Conservation (phyloP, 352 stramenopile genomes). For the Globisporangium acanthophoron region DNA sequence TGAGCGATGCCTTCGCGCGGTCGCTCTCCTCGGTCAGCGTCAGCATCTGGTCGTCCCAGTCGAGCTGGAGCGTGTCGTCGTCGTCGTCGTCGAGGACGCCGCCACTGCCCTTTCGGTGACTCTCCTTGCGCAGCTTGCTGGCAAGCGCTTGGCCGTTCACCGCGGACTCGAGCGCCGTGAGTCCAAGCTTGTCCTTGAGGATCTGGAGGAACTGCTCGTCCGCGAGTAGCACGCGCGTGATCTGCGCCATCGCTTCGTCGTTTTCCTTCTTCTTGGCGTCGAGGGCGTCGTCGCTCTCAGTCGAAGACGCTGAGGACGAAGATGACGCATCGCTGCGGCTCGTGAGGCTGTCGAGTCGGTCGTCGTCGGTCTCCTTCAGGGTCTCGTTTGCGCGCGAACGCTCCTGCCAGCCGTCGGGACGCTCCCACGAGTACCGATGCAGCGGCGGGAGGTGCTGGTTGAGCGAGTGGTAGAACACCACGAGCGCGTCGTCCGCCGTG, state of each 20-base stretch:
- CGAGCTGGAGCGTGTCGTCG: conserved; percentile 24
- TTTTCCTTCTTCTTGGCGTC: conserved; percentile 23
- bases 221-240: conserved; percentile 36
- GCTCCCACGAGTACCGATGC: conserved; percentile 46
- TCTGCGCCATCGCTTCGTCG: conserved; percentile 18
- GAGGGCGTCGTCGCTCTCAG: conserved; percentile 2
- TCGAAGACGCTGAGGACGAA: conserved; percentile 1
- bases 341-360: conserved; percentile 9
- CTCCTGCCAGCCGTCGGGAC: conserved; percentile 30
- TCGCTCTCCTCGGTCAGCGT: conserved; percentile 45
- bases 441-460: conserved; percentile 37
- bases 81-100: conserved; percentile 6
- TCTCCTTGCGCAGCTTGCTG: conserved; percentile 5
- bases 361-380: conserved; percentile 11
- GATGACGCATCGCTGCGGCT: conserved; percentile 9
- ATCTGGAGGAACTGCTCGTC: conserved; percentile 59
- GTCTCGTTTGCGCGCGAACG: conserved; percentile 3
- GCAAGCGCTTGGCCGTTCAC: background rate
- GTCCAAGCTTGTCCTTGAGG: conserved; percentile 54
- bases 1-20: conserved; percentile 35
- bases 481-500: conserved; percentile 31
- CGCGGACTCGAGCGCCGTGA: conserved; percentile 17
- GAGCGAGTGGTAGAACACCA: conserved; percentile 65
- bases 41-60: conserved; percentile 39
- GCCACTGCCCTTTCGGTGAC: background rate